Percentiles rank a stretch among this genome's conserved stretches.
Evolutionary conservation across 345 rosid genomes (phyloP).

Genomic region (Eucalyptus melliodora): DNA sequence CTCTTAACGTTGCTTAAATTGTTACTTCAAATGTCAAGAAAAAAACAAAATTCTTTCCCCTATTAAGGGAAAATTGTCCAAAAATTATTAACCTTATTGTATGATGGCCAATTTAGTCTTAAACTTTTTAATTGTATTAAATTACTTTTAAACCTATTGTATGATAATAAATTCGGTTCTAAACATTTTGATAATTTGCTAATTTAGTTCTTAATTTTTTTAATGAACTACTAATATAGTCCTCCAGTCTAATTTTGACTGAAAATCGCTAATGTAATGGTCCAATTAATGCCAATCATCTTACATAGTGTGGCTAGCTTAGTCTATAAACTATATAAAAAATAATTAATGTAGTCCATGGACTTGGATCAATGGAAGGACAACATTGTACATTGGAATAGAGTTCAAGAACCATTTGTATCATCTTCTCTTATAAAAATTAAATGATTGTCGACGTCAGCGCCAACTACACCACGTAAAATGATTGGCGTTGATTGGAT

Average conservation of each 20-base stretch:
- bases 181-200: background rate
- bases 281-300: fast-evolving
- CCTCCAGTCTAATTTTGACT: fast-evolving
- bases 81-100: too few species aligned
- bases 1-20: background rate
- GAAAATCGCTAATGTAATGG: fast-evolving
- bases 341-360: too few species aligned
- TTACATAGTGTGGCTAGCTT: too few species aligned
- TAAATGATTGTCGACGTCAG: fast-evolving
- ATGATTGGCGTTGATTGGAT: fast-evolving
- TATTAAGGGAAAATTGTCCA: too few species aligned
- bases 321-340: too few species aligned
- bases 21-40: too few species aligned
- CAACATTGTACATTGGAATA: too few species aligned
- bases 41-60: too few species aligned
- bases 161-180: fast-evolving
- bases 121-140: fast-evolving
- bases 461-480: fast-evolving
- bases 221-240: too few species aligned
- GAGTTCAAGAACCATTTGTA: too few species aligned
- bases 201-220: too few species aligned
- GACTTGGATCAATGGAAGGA: fast-evolving
- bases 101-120: fast-evolving
- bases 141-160: fast-evolving
- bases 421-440: too few species aligned